Conservation (phyloP, 331 rosid genomes). For the Prunus yedoensis region DNA sequence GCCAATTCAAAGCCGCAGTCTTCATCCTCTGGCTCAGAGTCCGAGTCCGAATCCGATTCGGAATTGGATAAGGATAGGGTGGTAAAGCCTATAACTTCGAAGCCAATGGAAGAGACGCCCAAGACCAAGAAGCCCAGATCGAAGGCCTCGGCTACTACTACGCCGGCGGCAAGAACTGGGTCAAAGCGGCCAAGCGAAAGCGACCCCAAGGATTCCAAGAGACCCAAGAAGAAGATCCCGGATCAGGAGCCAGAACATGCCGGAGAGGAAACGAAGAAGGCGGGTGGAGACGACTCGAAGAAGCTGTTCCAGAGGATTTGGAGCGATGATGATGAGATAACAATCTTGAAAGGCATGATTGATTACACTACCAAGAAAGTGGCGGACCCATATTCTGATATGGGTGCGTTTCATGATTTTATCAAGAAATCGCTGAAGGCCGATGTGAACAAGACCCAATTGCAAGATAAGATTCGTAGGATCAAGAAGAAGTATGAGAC, state of each 20-base stretch:
- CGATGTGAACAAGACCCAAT: constrained; percentile 39
- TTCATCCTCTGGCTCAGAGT: constrained; percentile 32
- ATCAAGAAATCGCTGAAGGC: constrained; percentile 45
- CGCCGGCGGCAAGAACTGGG: constrained; percentile 23
- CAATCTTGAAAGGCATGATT: constrained; percentile 39
- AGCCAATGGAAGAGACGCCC: constrained; percentile 45
- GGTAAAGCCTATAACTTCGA: constrained; percentile 44
- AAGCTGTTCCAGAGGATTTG: constrained; percentile 55
- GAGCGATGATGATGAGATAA: constrained; percentile 62
- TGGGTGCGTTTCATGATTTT: constrained; percentile 41
- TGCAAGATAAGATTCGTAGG: constrained; percentile 53
- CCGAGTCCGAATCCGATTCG: constrained; percentile 33
- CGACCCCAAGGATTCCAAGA: constrained; percentile 31
- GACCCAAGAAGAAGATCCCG: constrained; percentile 43
- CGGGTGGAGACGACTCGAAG: neutral
- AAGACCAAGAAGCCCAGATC: constrained; percentile 29
- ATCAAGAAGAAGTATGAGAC: constrained; percentile 55
- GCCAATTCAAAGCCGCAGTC: constrained; percentile 16
- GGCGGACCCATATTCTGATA: constrained; percentile 26
- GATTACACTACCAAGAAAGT: constrained; percentile 41
- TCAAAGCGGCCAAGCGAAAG: constrained; percentile 33
- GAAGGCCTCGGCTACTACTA: constrained; percentile 27
- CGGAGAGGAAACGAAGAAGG: constrained; percentile 19
- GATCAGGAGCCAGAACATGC: neutral
- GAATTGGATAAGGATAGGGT: constrained; percentile 22